Evolutionary conservation across 352 stramenopile genomes (phyloP).

Genomic region (Halophytophthora polymorphica): DNA sequence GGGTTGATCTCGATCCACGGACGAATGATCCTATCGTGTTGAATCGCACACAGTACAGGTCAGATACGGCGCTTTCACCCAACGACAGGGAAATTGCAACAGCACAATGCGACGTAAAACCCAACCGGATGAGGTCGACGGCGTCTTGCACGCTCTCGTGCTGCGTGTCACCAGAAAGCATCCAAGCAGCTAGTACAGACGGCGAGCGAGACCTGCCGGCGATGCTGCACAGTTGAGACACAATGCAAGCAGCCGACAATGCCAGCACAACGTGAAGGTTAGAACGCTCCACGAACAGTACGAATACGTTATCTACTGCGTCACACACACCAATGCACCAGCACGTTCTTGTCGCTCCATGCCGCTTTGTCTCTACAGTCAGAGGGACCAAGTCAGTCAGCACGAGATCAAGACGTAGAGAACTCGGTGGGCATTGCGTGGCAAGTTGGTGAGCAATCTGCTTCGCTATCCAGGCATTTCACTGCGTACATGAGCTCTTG

Average conservation of each 20-base stretch:
- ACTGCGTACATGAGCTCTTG: constrained; percentile 29
- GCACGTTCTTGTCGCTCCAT: constrained; percentile 37
- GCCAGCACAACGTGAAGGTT: neutral
- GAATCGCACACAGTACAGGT: constrained; percentile 1
- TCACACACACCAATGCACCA: constrained; percentile 63
- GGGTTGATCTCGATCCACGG: constrained; percentile 73
- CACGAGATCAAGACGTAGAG: neutral
- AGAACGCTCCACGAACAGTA: neutral
- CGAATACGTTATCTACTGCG: neutral
- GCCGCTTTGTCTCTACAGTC: constrained; percentile 30
- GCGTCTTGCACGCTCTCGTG: constrained; percentile 26
- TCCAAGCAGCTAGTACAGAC: constrained; percentile 49
- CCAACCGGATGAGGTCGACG: constrained; percentile 45
- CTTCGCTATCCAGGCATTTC: neutral
- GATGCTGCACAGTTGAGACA: constrained; percentile 37
- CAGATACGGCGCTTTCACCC: neutral
- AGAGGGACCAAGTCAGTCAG: neutral
- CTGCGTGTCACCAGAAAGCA: constrained; percentile 29
- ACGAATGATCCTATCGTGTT: constrained; percentile 34
- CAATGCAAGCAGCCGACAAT: neutral
- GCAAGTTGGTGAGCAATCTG: neutral
- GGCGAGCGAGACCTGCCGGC: constrained; percentile 62
- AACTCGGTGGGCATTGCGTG: neutral
- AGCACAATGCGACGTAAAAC: neutral
- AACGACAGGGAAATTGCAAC: neutral